Evolutionary conservation across 768 basidiomycete genomes (phyloP).

Genomic region (Termitomyces sp.): DNA sequence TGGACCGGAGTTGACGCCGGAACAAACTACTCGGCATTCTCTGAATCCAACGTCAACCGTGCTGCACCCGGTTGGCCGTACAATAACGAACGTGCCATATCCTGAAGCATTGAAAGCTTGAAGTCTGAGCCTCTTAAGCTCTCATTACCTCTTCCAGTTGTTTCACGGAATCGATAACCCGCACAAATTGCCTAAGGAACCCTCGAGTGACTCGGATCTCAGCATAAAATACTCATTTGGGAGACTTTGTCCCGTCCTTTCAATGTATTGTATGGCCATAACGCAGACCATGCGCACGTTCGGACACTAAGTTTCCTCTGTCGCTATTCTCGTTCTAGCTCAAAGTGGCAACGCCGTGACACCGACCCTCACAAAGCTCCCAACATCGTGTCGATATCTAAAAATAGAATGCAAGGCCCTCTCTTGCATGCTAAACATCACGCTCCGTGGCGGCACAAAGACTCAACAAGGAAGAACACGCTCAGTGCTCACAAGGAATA

Average conservation of each 20-base stretch:
- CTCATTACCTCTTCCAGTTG: not conserved
- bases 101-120: not conserved
- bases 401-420: not conserved
- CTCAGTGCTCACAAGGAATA: not conserved
- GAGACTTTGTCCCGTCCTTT: not conserved
- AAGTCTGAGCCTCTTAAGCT: not conserved
- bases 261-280: not conserved
- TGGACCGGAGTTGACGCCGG: slow-evolving; percentile 3
- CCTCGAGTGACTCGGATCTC: not conserved
- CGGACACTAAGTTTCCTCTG: not conserved
- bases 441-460: not conserved
- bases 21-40: slow-evolving; percentile 1
- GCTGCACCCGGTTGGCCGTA: not conserved
- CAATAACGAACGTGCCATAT: not conserved
- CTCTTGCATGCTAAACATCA: not conserved
- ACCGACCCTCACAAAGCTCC: not conserved
- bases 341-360: not conserved
- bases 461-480: not conserved
- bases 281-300: not conserved
- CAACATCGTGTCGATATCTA: not conserved
- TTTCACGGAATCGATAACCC: not conserved
- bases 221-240: not conserved
- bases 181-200: not conserved
- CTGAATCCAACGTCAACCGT: not conserved
- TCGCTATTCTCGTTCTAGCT: not conserved